These are phyloP conservation scores for Lyophyllum semitale DNA, from an alignment of 768 basidiomycete species.

Conservation along the genomic window DNA sequence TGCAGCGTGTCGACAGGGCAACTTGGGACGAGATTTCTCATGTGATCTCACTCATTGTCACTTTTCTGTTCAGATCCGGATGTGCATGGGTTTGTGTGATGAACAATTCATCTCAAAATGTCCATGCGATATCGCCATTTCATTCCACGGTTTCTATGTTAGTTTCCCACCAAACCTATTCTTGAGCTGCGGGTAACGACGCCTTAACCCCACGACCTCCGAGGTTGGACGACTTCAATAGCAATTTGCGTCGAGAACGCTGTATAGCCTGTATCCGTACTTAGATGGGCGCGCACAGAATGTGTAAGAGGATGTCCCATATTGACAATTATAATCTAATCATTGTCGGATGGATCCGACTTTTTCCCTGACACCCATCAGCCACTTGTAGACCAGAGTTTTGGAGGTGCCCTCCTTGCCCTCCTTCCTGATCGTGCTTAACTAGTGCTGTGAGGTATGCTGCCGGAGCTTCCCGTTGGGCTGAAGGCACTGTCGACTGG, in stretches of 20 bases:
- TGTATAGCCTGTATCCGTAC: background rate
- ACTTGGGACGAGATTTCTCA: constrained; percentile 4
- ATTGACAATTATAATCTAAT: no score
- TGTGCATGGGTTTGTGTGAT: constrained; percentile 8
- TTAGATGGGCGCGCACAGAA: no score
- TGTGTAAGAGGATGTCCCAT: no score
- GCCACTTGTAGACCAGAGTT: background rate
- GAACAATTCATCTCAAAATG: constrained; percentile 15
- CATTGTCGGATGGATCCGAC: background rate
- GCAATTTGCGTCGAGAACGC: background rate
- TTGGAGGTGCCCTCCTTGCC: background rate
- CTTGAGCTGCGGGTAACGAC: background rate
- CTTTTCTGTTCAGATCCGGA: no score
- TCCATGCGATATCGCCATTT: constrained; percentile 4
- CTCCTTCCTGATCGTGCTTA: background rate
- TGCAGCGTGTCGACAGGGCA: background rate
- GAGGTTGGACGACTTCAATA: background rate
- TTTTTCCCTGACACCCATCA: background rate
- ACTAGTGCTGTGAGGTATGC: background rate
- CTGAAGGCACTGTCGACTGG: background rate
- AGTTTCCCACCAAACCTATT: background rate
- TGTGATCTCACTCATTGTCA: constrained; percentile 1
- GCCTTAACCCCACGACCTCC: background rate
- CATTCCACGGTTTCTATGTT: constrained; percentile 10
- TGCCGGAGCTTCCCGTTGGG: background rate